Evolutionary conservation across 2,329 filamentous ascomycete genomes (phyloP).

Genomic region (Phaeosphaeria sp.): DNA sequence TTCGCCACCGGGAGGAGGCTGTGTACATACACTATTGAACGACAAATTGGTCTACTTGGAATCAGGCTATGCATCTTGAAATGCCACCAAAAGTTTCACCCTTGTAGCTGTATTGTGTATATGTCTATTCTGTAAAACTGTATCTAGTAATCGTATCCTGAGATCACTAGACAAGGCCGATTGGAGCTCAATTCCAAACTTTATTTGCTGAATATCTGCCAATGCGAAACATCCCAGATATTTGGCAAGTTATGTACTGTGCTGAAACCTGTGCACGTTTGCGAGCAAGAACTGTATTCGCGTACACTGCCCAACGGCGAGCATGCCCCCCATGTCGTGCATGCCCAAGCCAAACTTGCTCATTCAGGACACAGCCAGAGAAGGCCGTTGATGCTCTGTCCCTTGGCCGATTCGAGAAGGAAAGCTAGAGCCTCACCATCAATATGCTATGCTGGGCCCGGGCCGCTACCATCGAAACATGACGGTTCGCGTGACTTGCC

Average conservation of each 20-base stretch:
- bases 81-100: not conserved
- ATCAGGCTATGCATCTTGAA: not conserved
- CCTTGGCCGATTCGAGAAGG: constrained; percentile 7
- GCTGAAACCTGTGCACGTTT: not conserved
- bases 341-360: not conserved
- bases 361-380: not conserved
- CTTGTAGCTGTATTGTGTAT: not conserved
- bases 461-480: constrained; percentile 9
- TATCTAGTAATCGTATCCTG: not conserved
- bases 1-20: not conserved
- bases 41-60: not conserved
- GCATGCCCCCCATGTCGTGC: not conserved
- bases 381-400: not conserved
- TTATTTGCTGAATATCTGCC: not conserved
- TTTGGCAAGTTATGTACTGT: not conserved
- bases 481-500: constrained; percentile 11
- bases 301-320: not conserved
- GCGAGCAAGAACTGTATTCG: not conserved
- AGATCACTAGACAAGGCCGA: not conserved
- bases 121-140: not conserved
- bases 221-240: not conserved
- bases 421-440: not conserved
- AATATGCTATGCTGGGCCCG: constrained; percentile 14
- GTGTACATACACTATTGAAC: not conserved
- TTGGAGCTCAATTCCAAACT: not conserved